Evolutionary conservation across 352 stramenopile genomes (phyloP), one percentile per base, ranked within the genome.

Genomic region (Thalassiosira hispida): DNA sequence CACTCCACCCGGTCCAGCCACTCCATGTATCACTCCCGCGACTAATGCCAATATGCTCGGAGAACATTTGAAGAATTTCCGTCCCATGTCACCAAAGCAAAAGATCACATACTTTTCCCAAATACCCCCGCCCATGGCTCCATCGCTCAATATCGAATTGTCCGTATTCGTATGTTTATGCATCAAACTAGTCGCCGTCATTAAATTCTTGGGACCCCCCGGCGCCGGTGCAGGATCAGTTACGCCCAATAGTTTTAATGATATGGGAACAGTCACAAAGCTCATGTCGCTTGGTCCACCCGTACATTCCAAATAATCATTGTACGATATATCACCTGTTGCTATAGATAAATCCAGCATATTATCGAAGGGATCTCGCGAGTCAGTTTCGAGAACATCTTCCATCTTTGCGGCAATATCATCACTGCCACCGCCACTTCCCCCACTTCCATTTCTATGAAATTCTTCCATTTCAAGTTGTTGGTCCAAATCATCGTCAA

Each of bases 11-110:
- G 81, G 84, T 25, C 86, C 86, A 2, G 95, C 94, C 46, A 97
- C 93, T 20, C 95, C 95, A 79, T 98, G 95, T 47, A 97, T 84
- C 29, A 97, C 95, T 49, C 95, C 95, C 42, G 96, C 91, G n/a
- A 94, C 55, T 29, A 97, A 40, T 27, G 95, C 93, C 29, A 96
- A 92, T 16, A 65, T 69, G 61, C 61, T 42, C 44, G 61, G 40
- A 4, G 44, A 62, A 42, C 71, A 73, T 9, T 27, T 2, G 27
- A 47, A 51, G 56, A 64, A 44, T 51, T 31, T 25, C 5, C 4
- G 16, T 16, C 18, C 8, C n/a, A 31, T 27, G 29, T 49, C 40
- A 2, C 38, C 56, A 47, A 42, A 64, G 1, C 56, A 29, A 18
- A 14, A 44, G 25, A 33, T 27, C 12, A 46, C 35, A 47, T 38